Conservation (phyloP, 2,329 filamentous ascomycete genomes). For the Daldinia sp. region DNA sequence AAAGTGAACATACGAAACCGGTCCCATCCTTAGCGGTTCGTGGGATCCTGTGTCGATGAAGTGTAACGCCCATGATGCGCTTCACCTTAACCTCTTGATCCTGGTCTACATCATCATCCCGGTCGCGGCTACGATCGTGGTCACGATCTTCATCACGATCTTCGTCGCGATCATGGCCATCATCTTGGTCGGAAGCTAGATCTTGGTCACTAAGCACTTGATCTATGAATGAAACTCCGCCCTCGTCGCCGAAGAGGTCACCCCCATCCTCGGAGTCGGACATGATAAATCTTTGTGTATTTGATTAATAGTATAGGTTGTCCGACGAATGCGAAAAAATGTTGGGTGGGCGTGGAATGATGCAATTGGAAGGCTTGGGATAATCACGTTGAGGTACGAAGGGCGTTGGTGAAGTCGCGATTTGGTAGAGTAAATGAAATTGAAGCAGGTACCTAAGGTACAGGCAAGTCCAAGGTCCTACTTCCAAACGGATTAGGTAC, state of each 20-base stretch:
- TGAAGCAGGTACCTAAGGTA: slow-evolving; percentile 10
- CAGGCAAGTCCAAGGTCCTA: too few relatives aligned
- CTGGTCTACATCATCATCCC: slow-evolving; percentile 56
- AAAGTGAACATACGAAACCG: slow-evolving; percentile 67
- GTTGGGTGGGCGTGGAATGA: neutral
- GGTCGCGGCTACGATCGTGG: slow-evolving; percentile 61
- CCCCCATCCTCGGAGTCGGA: slow-evolving; percentile 71
- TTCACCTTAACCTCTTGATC: slow-evolving; percentile 64
- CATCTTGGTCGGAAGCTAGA: slow-evolving; percentile 64
- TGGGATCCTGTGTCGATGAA: slow-evolving; percentile 77
- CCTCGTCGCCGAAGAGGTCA: slow-evolving; percentile 71
- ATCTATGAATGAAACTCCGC: slow-evolving; percentile 63
- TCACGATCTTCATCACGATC: slow-evolving; percentile 46
- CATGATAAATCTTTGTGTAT: slow-evolving; percentile 54
- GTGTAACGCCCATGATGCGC: slow-evolving; percentile 71
- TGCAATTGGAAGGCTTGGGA: slow-evolving; percentile 6
- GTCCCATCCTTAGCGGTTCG: slow-evolving; percentile 76
- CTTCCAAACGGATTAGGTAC: too few relatives aligned
- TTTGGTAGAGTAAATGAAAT: slow-evolving; percentile 4
- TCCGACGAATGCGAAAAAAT: neutral
- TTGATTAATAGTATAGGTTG: neutral
- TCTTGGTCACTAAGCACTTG: slow-evolving; percentile 73
- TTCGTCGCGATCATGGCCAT: slow-evolving; percentile 54
- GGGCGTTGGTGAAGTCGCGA: slow-evolving; percentile 6
- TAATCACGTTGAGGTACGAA: slow-evolving; percentile 18